Percentiles rank a stretch among this genome's conserved stretches.
Conservation (phyloP, 225 moss, liverwort and hornwort species). For the Physcomitrium patens region DNA sequence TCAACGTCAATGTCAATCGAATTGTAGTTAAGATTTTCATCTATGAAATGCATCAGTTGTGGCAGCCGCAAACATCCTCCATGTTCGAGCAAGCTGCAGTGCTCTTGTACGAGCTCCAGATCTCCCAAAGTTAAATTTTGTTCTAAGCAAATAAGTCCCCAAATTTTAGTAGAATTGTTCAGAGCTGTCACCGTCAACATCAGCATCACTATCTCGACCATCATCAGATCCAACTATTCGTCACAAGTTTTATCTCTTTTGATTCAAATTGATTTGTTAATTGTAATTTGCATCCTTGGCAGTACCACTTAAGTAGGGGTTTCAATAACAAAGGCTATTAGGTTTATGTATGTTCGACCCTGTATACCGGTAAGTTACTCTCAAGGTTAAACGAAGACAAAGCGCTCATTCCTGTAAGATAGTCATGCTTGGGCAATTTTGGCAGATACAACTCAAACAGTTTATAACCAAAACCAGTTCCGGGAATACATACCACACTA, state of each 20-base stretch:
- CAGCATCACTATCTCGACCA: slow-evolving; percentile 68
- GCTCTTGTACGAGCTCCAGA: too few species aligned
- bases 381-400: too few species aligned
- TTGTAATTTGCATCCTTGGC: slow-evolving; percentile 88
- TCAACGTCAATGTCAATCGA: too few species aligned
- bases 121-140: too few species aligned
- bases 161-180: slow-evolving; percentile 36
- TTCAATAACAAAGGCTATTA: background rate
- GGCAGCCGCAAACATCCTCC: too few species aligned
- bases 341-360: background rate
- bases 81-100: too few species aligned
- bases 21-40: too few species aligned
- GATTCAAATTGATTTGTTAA: slow-evolving; percentile 82
- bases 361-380: background rate
- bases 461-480: too few species aligned
- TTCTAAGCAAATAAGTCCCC: slow-evolving; percentile 8
- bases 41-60: too few species aligned
- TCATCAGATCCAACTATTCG: slow-evolving; percentile 92
- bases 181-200: slow-evolving; percentile 40
- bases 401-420: too few species aligned
- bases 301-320: slow-evolving; percentile 67
- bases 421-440: too few species aligned
- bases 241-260: slow-evolving; percentile 93
- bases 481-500: background rate
- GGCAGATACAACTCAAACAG: too few species aligned